Base-by-base conservation (phyloP, 768 basidiomycete species). In the Leccinum longicurvipes region DNA sequence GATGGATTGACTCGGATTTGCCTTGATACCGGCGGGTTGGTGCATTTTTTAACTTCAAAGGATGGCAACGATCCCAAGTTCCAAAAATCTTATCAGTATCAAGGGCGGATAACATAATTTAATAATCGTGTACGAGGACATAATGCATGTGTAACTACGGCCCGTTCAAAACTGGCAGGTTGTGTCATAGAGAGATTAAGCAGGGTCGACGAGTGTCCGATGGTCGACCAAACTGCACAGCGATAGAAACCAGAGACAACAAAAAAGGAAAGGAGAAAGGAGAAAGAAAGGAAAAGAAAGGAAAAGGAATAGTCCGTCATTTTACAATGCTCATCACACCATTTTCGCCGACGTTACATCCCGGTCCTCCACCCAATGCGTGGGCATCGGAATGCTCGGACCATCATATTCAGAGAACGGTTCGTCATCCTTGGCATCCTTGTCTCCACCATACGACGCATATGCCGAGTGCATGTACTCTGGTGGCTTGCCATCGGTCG, bases 351-450 rank as follows among this genome's bases (percentile, higher is more conserved):
- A 23, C 2, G 28, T 73, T 36, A 70, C 76, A 53, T 81, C 80
- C 51, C 77, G 72, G 56, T 80, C 81, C 54, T 74, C 74, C 12
- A 67, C 65, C 63, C 72, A 71, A 34, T 71, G 71, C 0, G 66
- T 66, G 15, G 70, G 70, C 63, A 72, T 70, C 48, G 67, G 71
- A n/a, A 72, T 50, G 6, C 61, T 66, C 34, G 69, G 67, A 6
- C 60, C 68, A 32, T 79, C 78, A 42, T 76, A 80, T 61, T 83
- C 81, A 47, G 77, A 69, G 54, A 85, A 86, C n/a, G 83, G 83
- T 56, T 85, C 79, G 34, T 80, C 75, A 51, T 75, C 74, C 53
- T 70, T 71, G 3, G 9, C 67, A 46, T 74, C 69, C 63, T 70
- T 67, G 47, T 67, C 75, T 14, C 47, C 62, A 4, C 59, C 62